These are phyloP conservation scores for Backusella morwellensis DNA, from an alignment of 192 early-diverging fungal genomes.

Conservation along the genomic window DNA sequence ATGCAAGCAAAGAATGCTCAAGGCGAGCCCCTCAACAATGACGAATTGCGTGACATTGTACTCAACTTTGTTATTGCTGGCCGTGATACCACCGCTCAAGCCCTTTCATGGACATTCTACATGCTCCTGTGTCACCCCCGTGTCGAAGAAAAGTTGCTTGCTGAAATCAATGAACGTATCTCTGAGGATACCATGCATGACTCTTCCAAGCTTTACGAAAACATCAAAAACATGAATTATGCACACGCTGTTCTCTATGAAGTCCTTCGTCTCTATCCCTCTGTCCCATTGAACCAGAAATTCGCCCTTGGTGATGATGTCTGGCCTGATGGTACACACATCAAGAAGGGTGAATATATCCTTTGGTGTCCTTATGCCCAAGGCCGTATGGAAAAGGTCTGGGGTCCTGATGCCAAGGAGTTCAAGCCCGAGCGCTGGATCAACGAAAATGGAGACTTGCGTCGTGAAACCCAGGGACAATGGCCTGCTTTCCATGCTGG, in stretches of 20 bases:
- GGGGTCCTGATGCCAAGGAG: constrained; percentile 61
- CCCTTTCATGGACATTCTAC: constrained; percentile 50
- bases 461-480: constrained; percentile 40
- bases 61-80: constrained; percentile 40
- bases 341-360: constrained; percentile 52
- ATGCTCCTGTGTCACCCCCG: constrained; percentile 38
- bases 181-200: constrained; percentile 22
- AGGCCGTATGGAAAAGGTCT: constrained; percentile 51
- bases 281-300: constrained; percentile 61
- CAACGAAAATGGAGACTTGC: constrained; percentile 33
- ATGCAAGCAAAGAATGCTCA: constrained; percentile 29
- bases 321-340: constrained; percentile 56
- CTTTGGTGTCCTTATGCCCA: constrained; percentile 53
- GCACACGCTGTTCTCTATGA: constrained; percentile 46
- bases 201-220: constrained; percentile 24
- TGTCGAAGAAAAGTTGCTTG: constrained; percentile 39
- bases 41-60: constrained; percentile 35
- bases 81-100: constrained; percentile 49
- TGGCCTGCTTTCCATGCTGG: constrained; percentile 63
- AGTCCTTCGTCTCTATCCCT: constrained; percentile 62
- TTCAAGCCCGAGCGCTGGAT: constrained; percentile 71
- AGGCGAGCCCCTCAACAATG: constrained; percentile 18
- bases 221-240: constrained; percentile 35
- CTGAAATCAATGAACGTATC: constrained; percentile 34
- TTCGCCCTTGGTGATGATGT: constrained; percentile 52